A percentile compares a stretch with the other conserved stretches of the same genome.
phyloP scores from a whole-genome alignment of 2,329 filamentous ascomycete genomes.

The Cladosporium sp. region DNA sequence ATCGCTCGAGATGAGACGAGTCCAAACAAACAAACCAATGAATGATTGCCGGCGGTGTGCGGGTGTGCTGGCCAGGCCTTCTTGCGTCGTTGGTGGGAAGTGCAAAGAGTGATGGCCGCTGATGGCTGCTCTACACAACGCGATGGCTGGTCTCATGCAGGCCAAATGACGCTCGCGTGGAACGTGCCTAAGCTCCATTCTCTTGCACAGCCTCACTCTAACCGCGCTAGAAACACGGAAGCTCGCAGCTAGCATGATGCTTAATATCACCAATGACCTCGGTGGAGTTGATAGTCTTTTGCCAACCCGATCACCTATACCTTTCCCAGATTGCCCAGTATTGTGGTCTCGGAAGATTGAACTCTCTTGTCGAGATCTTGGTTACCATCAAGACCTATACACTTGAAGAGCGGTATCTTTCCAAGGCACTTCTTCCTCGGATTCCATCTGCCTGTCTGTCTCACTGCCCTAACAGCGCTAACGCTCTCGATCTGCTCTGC shows the following conservation, averaged over 20 bases:
- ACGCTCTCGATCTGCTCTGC: background rate
- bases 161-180: conserved; percentile 16
- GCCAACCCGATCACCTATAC: background rate
- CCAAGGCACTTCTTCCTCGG: background rate
- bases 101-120: background rate
- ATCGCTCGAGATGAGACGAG: background rate
- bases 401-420: background rate
- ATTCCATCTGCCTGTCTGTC: background rate
- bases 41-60: background rate
- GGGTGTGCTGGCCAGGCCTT: conserved; percentile 18
- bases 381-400: background rate
- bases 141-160: conserved; percentile 14
- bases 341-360: background rate
- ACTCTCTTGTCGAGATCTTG: background rate
- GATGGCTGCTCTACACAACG: background rate
- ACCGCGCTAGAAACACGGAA: background rate
- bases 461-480: conserved; percentile 1
- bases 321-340: background rate
- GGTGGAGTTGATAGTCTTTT: background rate
- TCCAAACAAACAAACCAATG: conserved; percentile 4
- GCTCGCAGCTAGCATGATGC: background rate
- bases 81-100: background rate
- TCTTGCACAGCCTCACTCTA: conserved; percentile 17
- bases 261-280: conserved; percentile 12
- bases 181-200: conserved; percentile 6